phyloP scores from a whole-genome alignment of 176 grass and related monocot genomes.

The Otatea glauca region DNA sequence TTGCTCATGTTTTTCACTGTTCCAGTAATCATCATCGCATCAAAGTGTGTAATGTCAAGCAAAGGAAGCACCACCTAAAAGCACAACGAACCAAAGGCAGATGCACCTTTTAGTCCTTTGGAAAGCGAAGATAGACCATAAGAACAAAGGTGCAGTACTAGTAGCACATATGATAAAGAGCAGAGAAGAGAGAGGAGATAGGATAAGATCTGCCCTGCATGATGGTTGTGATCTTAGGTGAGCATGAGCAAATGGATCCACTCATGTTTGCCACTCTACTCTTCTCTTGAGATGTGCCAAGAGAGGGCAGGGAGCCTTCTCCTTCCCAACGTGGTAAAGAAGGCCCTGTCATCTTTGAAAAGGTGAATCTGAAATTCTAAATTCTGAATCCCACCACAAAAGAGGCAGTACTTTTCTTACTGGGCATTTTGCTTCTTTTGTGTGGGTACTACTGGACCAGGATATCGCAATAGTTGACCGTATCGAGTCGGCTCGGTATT shows the following conservation, averaged over 20 bases:
- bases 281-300: not conserved
- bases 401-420: not conserved
- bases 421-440: not conserved
- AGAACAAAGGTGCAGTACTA: not conserved
- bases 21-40: not conserved
- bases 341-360: not conserved
- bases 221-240: not conserved
- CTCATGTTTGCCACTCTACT: not conserved
- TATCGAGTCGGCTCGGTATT: too few relatives aligned
- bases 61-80: conserved; percentile 1
- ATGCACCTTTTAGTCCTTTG: conserved; percentile 2
- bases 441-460: not conserved
- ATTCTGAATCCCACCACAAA: not conserved
- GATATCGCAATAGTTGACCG: too few relatives aligned
- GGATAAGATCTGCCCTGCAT: not conserved
- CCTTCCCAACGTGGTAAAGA: conserved; percentile 31
- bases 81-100: not conserved
- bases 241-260: not conserved
- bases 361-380: not conserved
- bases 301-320: not conserved
- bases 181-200: not conserved
- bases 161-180: not conserved
- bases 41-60: not conserved
- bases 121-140: not conserved
- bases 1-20: not conserved